Evolutionary conservation across 2,329 filamentous ascomycete genomes (phyloP).

Genomic region (Endothia cerciana): DNA sequence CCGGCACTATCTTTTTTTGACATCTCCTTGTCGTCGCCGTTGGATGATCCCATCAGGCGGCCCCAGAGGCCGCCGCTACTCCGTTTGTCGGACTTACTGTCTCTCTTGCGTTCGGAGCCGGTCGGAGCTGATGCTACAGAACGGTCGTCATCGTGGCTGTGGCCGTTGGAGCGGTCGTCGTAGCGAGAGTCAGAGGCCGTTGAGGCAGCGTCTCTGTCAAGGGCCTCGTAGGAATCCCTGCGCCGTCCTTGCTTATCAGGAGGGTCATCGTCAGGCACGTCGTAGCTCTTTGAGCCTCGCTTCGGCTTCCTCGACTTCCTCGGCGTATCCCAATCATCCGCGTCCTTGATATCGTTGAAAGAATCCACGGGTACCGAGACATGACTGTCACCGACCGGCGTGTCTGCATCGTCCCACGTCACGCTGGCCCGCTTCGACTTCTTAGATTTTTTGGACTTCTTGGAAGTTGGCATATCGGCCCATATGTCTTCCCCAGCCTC

Average conservation of each 20-base stretch:
- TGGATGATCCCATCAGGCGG: conserved; percentile 48
- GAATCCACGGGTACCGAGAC: conserved; percentile 38
- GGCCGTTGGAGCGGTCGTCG: conserved; percentile 42
- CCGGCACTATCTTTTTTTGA: conserved; percentile 66
- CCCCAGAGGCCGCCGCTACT: conserved; percentile 52
- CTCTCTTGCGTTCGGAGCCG: conserved; percentile 37
- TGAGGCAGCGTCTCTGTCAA: conserved; percentile 53
- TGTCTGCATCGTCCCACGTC: conserved; percentile 29
- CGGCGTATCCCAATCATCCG: conserved; percentile 38
- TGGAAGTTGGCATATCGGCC: conserved; percentile 36
- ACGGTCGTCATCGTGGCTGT: conserved; percentile 51
- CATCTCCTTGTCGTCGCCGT: conserved; percentile 43
- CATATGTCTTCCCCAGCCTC: conserved; percentile 32
- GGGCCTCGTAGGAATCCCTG: conserved; percentile 41
- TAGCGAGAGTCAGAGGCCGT: conserved; percentile 50
- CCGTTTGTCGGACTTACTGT: conserved; percentile 42
- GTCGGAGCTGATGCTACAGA: conserved; percentile 50
- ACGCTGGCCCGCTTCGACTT: conserved; percentile 28
- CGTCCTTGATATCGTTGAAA: conserved; percentile 36
- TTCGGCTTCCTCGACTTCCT: conserved; percentile 40
- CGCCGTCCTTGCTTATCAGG: conserved; percentile 37
- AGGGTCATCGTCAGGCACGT: conserved; percentile 44
- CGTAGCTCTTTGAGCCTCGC: conserved; percentile 37
- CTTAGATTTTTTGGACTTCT: conserved; percentile 40
- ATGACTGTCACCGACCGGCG: conserved; percentile 35